These are phyloP conservation scores for Globisporangium alternatum DNA, from an alignment of 352 stramenopile species.

Conservation along the genomic window DNA sequence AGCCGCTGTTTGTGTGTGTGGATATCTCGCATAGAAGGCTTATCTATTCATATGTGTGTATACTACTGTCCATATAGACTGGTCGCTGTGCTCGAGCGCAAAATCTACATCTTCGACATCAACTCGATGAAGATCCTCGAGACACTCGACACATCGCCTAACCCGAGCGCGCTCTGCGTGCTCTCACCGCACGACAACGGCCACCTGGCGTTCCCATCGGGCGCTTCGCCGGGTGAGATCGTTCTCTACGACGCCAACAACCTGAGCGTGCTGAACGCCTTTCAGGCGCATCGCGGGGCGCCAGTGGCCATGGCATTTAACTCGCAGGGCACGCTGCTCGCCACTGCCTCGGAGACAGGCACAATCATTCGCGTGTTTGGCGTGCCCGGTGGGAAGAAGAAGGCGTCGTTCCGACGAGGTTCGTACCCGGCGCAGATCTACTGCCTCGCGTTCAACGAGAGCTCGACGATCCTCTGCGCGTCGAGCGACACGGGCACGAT, in stretches of 20 bases:
- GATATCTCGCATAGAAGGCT: background rate
- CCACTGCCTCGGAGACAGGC: slow-evolving; percentile 91
- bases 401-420: slow-evolving; percentile 93
- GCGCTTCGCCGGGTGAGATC: slow-evolving; percentile 81
- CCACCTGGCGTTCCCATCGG: slow-evolving; percentile 82
- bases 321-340: slow-evolving; percentile 76
- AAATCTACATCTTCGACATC: slow-evolving; percentile 94
- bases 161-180: slow-evolving; percentile 80
- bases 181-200: slow-evolving; percentile 86
- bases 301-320: slow-evolving; percentile 91
- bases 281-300: slow-evolving; percentile 84
- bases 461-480: slow-evolving; percentile 92
- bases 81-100: slow-evolving; percentile 84
- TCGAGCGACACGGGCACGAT: slow-evolving; percentile 96
- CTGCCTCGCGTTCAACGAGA: slow-evolving; percentile 95
- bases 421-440: slow-evolving; percentile 96
- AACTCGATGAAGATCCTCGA: slow-evolving; percentile 93
- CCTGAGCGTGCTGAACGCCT: slow-evolving; percentile 89
- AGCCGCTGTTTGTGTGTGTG: background rate
- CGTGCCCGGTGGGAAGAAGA: slow-evolving; percentile 87
- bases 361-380: slow-evolving; percentile 98
- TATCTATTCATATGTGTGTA: background rate
- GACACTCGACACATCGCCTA: slow-evolving; percentile 88
- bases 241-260: slow-evolving; percentile 92
- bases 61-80: slow-evolving; percentile 27